Evolutionary conservation across 768 basidiomycete species (phyloP).

Genomic region (Phanerochaete sordida): DNA sequence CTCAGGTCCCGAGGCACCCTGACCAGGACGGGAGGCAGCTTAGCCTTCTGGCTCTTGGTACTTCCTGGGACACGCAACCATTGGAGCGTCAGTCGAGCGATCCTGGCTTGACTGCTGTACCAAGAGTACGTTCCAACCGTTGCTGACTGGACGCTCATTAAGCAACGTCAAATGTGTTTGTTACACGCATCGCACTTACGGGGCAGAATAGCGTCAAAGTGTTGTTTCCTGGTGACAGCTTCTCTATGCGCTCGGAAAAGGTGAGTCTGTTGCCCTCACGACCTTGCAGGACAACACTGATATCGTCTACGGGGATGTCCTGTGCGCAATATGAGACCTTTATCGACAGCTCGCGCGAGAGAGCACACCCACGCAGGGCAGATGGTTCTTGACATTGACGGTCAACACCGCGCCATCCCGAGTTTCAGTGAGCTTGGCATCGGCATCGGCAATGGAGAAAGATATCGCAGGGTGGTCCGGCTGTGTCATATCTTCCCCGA

Average conservation of each 20-base stretch:
- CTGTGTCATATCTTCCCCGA: constrained; percentile 54
- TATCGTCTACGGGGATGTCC: constrained; percentile 59
- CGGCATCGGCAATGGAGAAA: constrained; percentile 38
- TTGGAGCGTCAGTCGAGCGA: constrained; percentile 64
- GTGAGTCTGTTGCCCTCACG: constrained; percentile 58
- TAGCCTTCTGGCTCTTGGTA: constrained; percentile 24
- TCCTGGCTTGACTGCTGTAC: constrained; percentile 63
- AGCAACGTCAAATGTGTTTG: background rate
- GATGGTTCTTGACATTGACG: constrained; percentile 56
- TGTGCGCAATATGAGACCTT: constrained; percentile 32
- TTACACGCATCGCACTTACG: constrained; percentile 40
- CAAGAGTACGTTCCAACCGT: constrained; percentile 65
- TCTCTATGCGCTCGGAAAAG: constrained; percentile 42
- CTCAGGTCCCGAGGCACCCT: constrained; percentile 59
- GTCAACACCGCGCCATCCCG: constrained; percentile 66
- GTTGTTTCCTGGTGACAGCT: constrained; percentile 58
- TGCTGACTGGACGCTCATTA: constrained; percentile 47
- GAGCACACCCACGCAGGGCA: constrained; percentile 69
- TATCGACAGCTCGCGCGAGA: constrained; percentile 1
- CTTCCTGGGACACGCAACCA: constrained; percentile 44
- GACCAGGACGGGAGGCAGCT: constrained; percentile 42
- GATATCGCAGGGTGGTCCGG: constrained; percentile 69
- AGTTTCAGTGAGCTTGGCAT: constrained; percentile 50
- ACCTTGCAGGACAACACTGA: constrained; percentile 59
- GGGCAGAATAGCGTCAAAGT: constrained; percentile 61